These are phyloP conservation scores for Rhodotorula paludigena DNA, from an alignment of 768 basidiomycete genomes.

Conservation along the genomic window DNA sequence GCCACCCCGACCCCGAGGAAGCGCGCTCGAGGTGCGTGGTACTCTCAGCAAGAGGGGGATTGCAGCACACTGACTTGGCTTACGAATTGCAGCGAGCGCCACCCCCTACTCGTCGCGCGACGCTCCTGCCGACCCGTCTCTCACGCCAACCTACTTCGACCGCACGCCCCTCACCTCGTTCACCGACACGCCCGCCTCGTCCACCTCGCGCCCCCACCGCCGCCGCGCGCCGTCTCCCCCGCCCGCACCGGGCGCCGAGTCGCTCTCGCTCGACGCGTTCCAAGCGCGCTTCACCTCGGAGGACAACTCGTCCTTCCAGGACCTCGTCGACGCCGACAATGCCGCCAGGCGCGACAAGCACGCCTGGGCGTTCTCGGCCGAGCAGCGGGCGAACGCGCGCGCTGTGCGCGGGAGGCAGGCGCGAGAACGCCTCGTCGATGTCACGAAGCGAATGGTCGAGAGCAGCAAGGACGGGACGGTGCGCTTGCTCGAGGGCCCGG, in stretches of 20 bases:
- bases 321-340: conserved; percentile 88
- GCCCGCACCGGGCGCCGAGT: conserved; percentile 54
- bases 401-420: conserved; percentile 62
- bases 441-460: conserved; percentile 33
- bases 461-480: conserved; percentile 25
- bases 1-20: conserved; percentile 12
- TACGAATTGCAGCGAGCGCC: too few relatives aligned
- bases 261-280: conserved; percentile 73
- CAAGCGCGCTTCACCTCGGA: conserved; percentile 91
- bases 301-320: conserved; percentile 93
- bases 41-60: neutral
- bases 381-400: conserved; percentile 68
- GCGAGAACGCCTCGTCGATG: conserved; percentile 54
- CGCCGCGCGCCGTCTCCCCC: conserved; percentile 33
- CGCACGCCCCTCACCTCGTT: conserved; percentile 62
- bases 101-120: conserved; percentile 58
- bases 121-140: conserved; percentile 47
- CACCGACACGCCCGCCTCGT: conserved; percentile 3
- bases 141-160: conserved; percentile 44
- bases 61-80: too few relatives aligned
- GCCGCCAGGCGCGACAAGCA: conserved; percentile 69
- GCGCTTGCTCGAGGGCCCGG: conserved; percentile 41
- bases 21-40: neutral
- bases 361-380: conserved; percentile 93
- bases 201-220: conserved; percentile 46